phyloP scores from a whole-genome alignment of 164 flowering plant genomes.

The Cinnamomum micranthum region DNA sequence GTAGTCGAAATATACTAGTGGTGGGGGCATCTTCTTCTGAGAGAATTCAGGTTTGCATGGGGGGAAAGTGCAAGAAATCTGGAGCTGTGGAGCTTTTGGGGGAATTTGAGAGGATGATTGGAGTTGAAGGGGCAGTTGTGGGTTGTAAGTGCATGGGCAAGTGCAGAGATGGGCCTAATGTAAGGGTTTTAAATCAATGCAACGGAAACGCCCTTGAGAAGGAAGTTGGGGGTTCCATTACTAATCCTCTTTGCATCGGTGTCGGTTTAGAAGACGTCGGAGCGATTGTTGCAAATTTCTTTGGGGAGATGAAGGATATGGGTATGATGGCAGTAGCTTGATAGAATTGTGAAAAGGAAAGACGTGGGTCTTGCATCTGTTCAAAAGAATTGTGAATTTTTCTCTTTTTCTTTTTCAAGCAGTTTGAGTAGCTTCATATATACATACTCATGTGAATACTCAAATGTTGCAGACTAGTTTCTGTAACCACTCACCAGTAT shows the following conservation, averaged over 20 bases:
- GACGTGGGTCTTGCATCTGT: too few relatives aligned
- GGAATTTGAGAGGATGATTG: conserved; percentile 47
- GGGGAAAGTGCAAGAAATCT: conserved; percentile 75
- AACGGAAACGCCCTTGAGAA: neutral
- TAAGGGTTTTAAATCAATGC: conserved; percentile 35
- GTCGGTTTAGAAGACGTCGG: conserved; percentile 57
- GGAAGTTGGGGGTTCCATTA: conserved; percentile 24
- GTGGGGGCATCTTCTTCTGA: conserved; percentile 6
- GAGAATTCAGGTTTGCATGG: conserved; percentile 87
- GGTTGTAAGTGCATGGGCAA: conserved; percentile 94
- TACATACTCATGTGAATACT: too few relatives aligned
- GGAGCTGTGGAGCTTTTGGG: conserved; percentile 56
- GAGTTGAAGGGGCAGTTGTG: conserved; percentile 49
- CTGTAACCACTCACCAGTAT: too few relatives aligned
- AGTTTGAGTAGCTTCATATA: too few relatives aligned
- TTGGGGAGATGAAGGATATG: conserved; percentile 21
- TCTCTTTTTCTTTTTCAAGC: too few relatives aligned
- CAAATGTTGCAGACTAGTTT: too few relatives aligned
- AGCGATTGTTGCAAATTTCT: conserved; percentile 34
- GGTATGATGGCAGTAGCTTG: conserved; percentile 18
- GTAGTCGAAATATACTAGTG: neutral
- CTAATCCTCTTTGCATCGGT: conserved; percentile 38
- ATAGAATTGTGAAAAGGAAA: neutral
- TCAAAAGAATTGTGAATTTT: too few relatives aligned
- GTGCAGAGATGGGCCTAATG: conserved; percentile 77